Base-by-base conservation (phyloP, 148 eudicot species). In the Arctostaphylos glauca region DNA sequence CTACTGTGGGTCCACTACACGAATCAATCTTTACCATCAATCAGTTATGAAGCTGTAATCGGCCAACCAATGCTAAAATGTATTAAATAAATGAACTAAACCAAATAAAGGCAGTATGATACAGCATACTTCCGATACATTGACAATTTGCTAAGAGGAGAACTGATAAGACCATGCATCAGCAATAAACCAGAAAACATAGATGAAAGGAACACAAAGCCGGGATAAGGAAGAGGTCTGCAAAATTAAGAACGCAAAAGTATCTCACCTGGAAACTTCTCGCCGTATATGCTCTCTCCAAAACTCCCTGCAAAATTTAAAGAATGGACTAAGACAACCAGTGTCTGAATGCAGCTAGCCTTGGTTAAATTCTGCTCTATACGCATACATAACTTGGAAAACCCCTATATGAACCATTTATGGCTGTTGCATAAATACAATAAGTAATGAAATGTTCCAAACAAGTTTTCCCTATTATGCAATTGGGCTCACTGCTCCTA, bases 261-360 rank as follows among this genome's bases (percentile, higher is more conserved):
- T n/a, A 67, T 78, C 84, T 79, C 87, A 96, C 99, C 99, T 86
- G 98, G 95, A 91, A 96, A 96, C 80, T 88, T 91, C 68, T 91
- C 97, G 56, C 91, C 97, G 72, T 93, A 96, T 77, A 96, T 96
- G 81, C 98, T 94, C 88, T 96, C 99, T 47, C 97, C 99, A 83
- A 80, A 93, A 80, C 89, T 84, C n/a, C 99, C 99, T 96, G 92
- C 67, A 92, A 80, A 86, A 44, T 75, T 31, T 38, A 59, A 76
- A 12, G 0, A 77, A 66, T 5, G 46, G 47, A 23, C 18, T 76
- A 64, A 16, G 79, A 19, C 43, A 82, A 62, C 31, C 25, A 64
- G 62, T 38, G 8, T n/a, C 66, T 6, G 47, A 66, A 76, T 82
- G 14, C 46, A 76, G 80, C 48, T 44, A 16, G 78, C 44, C 55